Evolutionary conservation across 768 basidiomycete genomes (phyloP).

Genomic region (Phylloporus rhodoxanthus): DNA sequence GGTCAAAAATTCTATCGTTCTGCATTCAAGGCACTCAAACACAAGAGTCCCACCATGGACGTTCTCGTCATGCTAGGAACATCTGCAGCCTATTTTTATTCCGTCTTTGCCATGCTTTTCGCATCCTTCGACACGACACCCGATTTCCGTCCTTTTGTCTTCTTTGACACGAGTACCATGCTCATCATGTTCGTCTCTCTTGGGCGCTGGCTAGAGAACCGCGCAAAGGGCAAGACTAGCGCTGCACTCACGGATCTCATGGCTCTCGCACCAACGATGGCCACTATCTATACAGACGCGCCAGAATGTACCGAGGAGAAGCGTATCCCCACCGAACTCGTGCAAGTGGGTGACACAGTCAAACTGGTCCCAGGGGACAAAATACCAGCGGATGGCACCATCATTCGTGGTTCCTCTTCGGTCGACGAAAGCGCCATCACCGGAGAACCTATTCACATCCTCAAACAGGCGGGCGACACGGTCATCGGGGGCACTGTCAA

Average conservation of each 20-base stretch:
- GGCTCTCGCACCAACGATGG: conserved; percentile 91
- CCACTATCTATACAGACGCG: conserved; percentile 88
- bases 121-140: conserved; percentile 61
- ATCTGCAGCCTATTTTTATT: conserved; percentile 90
- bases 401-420: conserved; percentile 77
- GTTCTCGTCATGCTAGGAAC: conserved; percentile 95
- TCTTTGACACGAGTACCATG: conserved; percentile 99
- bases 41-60: conserved; percentile 93
- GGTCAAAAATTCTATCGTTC: conserved; percentile 82
- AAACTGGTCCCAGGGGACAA: conserved; percentile 97
- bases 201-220: conserved; percentile 92
- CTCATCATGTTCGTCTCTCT: conserved; percentile 95
- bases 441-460: conserved; percentile 85
- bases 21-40: conserved; percentile 87
- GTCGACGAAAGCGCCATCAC: conserved; percentile 97
- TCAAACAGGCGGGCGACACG: conserved; percentile 75
- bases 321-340: conserved; percentile 87
- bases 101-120: conserved; percentile 59
- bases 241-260: conserved; percentile 96
- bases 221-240: conserved; percentile 94
- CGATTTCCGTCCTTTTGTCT: conserved; percentile 74
- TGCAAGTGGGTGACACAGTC: conserved; percentile 89
- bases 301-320: conserved; percentile 79
- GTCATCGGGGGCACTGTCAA: conserved; percentile 98
- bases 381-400: conserved; percentile 91